Base-by-base conservation (phyloP, 2,329 filamentous ascomycete genomes). In the Aspergillus tanneri region DNA sequence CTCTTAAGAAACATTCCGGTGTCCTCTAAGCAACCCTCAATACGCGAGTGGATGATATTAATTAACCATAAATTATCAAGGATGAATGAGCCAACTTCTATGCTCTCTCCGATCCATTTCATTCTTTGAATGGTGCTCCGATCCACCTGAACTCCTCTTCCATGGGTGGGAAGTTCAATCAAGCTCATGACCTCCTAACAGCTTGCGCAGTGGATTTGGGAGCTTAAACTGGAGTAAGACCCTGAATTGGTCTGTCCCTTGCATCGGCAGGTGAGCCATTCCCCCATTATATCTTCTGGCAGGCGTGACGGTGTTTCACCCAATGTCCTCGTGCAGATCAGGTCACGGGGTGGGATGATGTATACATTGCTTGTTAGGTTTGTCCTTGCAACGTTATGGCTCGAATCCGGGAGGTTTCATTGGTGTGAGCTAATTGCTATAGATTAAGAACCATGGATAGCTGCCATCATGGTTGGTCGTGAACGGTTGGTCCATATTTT, bases 151-250 rank as follows among this genome's bases (percentile, higher is more conserved):
- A 12, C 9, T 25, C 6, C 11, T 25, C 18, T 14, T 8, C n/a
- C 16, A 30, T 46, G 40, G 44, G 34, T 46, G 47, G 53, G 49
- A 50, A 49, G 51, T 49, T 53, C 46, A 46, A 54, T 51, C 50
- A 58, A 52, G 53, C 52, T 56, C 48, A 54, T 55, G 30, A 43
- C 36, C 46, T 54, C 43, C 49, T 52, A 12, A 23, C 47, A 46
- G 36, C 45, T 52, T 54, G 43, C 40, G 22, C 37, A 18, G 14
- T 47, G 34, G 32, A 38, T 22, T 45, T 47, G 32, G 28, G 35
- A 38, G 39, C 14, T 38, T 41, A 19, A 19, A 30, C 27, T 19
- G 19, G 39, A 39, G 30, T 36, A 49, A 47, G n/a, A 24, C 4
- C 25, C 14, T 16, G 28, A 34, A 44, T 28, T n/a, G n/a, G n/a